Conservation (phyloP, 768 basidiomycete species). For the Punctularia strigosozonata region DNA sequence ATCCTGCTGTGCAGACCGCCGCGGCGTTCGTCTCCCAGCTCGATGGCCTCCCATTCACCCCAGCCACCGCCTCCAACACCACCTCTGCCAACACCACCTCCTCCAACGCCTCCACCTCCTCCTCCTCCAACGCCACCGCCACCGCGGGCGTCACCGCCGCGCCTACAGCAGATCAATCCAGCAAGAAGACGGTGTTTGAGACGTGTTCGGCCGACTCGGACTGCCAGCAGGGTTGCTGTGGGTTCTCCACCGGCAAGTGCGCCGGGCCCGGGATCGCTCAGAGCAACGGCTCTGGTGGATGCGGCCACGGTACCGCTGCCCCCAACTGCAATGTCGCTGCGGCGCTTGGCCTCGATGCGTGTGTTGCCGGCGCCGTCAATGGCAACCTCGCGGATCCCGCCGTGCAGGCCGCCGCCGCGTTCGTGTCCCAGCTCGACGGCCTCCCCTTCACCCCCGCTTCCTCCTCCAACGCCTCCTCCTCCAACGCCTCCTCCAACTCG, state of each 20-base stretch:
- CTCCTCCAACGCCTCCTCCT: not conserved
- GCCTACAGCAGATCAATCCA: too few relatives aligned
- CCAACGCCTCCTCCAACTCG: not conserved
- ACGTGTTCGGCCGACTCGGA: constrained; percentile 12
- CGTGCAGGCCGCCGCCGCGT: not conserved
- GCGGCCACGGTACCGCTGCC: constrained; percentile 1
- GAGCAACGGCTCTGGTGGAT: constrained; percentile 14
- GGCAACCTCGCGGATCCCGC: not conserved
- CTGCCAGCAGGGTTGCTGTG: constrained; percentile 15
- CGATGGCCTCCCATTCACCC: not conserved
- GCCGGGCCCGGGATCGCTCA: constrained; percentile 15
- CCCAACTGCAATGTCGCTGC: not conserved
- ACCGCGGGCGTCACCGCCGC: constrained; percentile 11
- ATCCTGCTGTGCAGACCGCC: not conserved
- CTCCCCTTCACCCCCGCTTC: not conserved
- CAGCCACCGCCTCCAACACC: not conserved
- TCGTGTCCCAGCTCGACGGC: not conserved
- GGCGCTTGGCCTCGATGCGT: constrained; percentile 7
- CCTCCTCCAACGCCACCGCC: constrained; percentile 4
- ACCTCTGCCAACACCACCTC: not conserved
- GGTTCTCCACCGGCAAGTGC: constrained; percentile 15
- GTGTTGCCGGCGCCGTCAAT: not conserved
- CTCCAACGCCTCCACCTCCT: not conserved
- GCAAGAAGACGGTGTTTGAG: too few relatives aligned
- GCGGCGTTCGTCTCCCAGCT: not conserved